Evolutionary conservation across 768 basidiomycete species (phyloP).

Genomic region (Lentinula sp.): DNA sequence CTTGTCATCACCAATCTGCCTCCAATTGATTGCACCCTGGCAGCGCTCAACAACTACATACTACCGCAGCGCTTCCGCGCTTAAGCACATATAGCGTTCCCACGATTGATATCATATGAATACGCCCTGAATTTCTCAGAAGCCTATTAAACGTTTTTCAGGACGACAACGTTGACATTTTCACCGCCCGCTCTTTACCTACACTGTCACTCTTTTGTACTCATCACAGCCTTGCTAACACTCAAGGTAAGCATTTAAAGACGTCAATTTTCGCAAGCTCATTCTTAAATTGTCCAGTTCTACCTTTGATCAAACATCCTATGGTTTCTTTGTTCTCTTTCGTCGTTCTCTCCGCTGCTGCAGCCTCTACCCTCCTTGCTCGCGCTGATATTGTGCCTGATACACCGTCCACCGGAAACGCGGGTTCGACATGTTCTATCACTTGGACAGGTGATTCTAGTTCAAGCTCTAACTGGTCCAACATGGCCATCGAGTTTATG

Average conservation of each 20-base stretch:
- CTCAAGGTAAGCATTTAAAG: background rate
- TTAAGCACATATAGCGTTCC: background rate
- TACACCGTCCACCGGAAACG: conserved; percentile 54
- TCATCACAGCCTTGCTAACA: background rate
- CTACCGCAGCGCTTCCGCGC: too few relatives aligned
- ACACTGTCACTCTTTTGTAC: background rate
- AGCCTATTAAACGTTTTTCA: background rate
- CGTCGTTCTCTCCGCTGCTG: conserved; percentile 30
- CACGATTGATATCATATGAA: background rate
- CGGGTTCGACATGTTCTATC: conserved; percentile 49
- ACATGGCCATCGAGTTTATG: conserved; percentile 76
- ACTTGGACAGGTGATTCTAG: conserved; percentile 51
- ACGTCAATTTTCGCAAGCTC: background rate
- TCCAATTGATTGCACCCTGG: too few relatives aligned
- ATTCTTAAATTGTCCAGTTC: background rate
- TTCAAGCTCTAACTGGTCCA: conserved; percentile 55
- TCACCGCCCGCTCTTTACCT: background rate
- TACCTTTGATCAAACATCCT: background rate
- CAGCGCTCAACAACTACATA: too few relatives aligned
- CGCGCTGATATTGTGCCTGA: conserved; percentile 54
- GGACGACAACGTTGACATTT: background rate
- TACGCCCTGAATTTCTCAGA: background rate
- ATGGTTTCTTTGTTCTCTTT: conserved; percentile 35
- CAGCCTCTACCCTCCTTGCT: conserved; percentile 28
- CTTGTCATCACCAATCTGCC: too few relatives aligned